phyloP scores from a whole-genome alignment of 768 basidiomycete genomes.

The Galerina marginata region DNA sequence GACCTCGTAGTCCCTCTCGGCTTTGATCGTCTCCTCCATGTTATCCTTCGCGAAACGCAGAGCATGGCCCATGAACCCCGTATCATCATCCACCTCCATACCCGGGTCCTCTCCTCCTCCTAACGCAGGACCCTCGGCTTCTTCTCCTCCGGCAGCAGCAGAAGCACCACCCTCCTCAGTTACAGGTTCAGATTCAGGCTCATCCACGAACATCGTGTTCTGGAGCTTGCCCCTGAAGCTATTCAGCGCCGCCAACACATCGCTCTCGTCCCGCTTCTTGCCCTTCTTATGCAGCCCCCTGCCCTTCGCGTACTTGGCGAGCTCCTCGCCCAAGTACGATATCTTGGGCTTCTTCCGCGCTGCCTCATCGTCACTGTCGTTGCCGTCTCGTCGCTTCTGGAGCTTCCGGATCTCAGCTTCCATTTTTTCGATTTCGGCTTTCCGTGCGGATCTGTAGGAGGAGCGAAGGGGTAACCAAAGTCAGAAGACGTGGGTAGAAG shows the following conservation, averaged over 20 bases:
- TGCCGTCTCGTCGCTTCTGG: constrained; percentile 59
- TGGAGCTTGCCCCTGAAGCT: constrained; percentile 78
- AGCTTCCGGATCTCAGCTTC: constrained; percentile 87
- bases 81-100: constrained; percentile 81
- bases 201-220: constrained; percentile 39
- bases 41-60: constrained; percentile 82
- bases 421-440: constrained; percentile 84
- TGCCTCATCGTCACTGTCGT: constrained; percentile 68
- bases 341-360: constrained; percentile 61
- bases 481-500: neutral
- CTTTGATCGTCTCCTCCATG: constrained; percentile 74
- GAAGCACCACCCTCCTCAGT: constrained; percentile 13
- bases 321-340: constrained; percentile 81
- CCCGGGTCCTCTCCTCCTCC: constrained; percentile 36
- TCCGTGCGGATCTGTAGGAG: constrained; percentile 58
- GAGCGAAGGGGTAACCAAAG: neutral
- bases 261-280: constrained; percentile 72
- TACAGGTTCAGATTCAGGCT: constrained; percentile 8
- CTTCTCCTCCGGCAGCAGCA: constrained; percentile 23
- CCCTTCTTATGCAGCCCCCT: constrained; percentile 62
- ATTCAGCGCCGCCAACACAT: constrained; percentile 69
- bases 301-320: constrained; percentile 78
- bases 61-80: constrained; percentile 73
- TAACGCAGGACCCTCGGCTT: constrained; percentile 17
- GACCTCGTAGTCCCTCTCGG: constrained; percentile 86